These are phyloP conservation scores for Hibiscus syriacus DNA, from an alignment of 345 rosid genomes.

Conservation along the genomic window DNA sequence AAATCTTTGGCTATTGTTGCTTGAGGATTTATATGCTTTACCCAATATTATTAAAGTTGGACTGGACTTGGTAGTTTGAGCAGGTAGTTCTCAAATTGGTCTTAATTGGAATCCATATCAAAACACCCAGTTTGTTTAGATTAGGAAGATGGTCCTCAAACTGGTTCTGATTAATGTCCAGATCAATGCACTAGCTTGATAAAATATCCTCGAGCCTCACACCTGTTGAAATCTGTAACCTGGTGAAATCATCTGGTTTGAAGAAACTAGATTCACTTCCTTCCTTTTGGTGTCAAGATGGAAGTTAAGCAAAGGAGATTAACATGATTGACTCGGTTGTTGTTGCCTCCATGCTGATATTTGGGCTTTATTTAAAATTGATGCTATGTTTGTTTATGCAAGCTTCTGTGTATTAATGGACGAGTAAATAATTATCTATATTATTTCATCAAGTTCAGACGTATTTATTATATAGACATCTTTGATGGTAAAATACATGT, in stretches of 20 bases:
- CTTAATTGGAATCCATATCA: background rate
- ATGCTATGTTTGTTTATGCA: background rate
- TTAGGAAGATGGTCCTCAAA: background rate
- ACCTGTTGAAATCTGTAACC: background rate
- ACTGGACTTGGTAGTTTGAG: background rate
- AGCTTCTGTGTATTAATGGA: background rate
- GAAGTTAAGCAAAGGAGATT: background rate
- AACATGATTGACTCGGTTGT: background rate
- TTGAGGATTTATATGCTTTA: background rate
- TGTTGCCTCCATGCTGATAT: background rate
- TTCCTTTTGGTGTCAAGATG: background rate
- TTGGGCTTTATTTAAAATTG: background rate
- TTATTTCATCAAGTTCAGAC: background rate
- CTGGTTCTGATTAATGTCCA: background rate
- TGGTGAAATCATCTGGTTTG: background rate
- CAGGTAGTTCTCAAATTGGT: background rate
- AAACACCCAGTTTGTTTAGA: background rate
- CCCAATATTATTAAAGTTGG: background rate
- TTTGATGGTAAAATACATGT: background rate
- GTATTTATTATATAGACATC: background rate
- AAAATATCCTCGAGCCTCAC: background rate
- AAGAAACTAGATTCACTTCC: background rate
- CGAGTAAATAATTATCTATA: background rate
- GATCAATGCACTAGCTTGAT: background rate
- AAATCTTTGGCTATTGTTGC: background rate